Evolutionary conservation across 148 eudicot species (phyloP), one percentile per base, ranked within the genome.

Genomic region (Rhododendron kiyosumense): DNA sequence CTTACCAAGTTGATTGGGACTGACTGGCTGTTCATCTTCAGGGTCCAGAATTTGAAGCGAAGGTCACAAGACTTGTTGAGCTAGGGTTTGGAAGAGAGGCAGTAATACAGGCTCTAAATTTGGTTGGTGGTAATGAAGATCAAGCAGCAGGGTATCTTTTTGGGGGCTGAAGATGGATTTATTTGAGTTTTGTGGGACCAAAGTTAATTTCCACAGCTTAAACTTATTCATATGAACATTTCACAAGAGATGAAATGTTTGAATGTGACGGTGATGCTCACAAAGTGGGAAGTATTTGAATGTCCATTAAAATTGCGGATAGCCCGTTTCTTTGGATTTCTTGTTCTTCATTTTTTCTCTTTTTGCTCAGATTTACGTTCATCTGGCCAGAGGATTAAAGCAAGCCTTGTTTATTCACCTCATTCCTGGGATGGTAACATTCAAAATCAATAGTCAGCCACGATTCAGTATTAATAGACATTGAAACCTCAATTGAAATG

Each of bases 1-100:
- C 26, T 69, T 52, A 24, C 45, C 24, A 12, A 26, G 52, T 84
- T 11, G 49, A 26, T 26, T 36, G 51, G 12, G 11, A 83, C 15
- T 14, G 34, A n/a, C 36, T 13, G 79, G n/a, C 46, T 81, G 80
- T 81, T 75, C 14, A 1, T 59, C 18, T 89, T 82, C 93, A 97
- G 99, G 95, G 95, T 83, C 69, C 96, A 52, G 95, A 93, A 38
- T 95, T 94, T 89, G 98, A 97, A 91, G 96, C 98, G 61, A 95
- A 97, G 92, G 91, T 97, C 10, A 85, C 93, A 69, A 95, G 90
- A 91, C 98, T 97, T 61, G 89, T 95, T 41, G 99, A 97, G 88
- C 91, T 97, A 26, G 98, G 98, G 65, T 97, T 97, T 85, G 94
- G 89, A 69, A 91, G 99, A 81, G 95, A 92, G 34, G 90, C 92